A percentile compares a stretch with the other conserved stretches of the same genome.
phyloP scores from a whole-genome alignment of 495 filamentous ascomycete genomes.

The Schizothecium vesticola region DNA sequence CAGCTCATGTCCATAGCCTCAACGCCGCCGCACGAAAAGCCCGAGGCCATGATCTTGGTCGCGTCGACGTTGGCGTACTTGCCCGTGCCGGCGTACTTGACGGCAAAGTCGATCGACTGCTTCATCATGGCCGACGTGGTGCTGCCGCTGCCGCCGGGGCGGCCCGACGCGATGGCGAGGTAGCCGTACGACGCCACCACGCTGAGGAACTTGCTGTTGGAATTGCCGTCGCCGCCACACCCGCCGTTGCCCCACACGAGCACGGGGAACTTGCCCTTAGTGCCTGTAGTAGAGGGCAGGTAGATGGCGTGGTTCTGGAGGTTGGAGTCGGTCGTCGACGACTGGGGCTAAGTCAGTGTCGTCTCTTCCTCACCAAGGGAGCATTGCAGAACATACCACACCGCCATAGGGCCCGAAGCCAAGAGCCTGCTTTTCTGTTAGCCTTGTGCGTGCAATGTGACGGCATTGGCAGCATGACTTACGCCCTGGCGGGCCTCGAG shows the following conservation, averaged over 20 bases:
- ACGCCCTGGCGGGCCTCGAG: constrained; percentile 3
- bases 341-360: background rate
- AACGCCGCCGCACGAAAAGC: constrained; percentile 24
- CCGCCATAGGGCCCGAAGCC: background rate
- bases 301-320: constrained; percentile 24
- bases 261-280: constrained; percentile 17
- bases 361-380: background rate
- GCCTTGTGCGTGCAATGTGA: background rate
- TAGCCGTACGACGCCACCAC: constrained; percentile 23
- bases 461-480: background rate
- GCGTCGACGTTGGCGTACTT: constrained; percentile 27
- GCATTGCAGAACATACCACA: background rate
- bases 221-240: constrained; percentile 17
- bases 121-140: constrained; percentile 18
- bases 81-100: constrained; percentile 25
- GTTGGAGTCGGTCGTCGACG: constrained; percentile 15
- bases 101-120: constrained; percentile 24
- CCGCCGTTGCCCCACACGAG: constrained; percentile 32
- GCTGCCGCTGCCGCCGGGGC: constrained; percentile 17
- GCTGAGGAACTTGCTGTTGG: constrained; percentile 10
- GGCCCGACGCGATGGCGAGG: constrained; percentile 25
- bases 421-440: background rate
- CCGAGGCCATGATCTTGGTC: constrained; percentile 20
- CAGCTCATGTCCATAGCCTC: constrained; percentile 22
- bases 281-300: constrained; percentile 17